phyloP scores from a whole-genome alignment of 169 alveolate genomes.

The Sarcocystis neurona region DNA sequence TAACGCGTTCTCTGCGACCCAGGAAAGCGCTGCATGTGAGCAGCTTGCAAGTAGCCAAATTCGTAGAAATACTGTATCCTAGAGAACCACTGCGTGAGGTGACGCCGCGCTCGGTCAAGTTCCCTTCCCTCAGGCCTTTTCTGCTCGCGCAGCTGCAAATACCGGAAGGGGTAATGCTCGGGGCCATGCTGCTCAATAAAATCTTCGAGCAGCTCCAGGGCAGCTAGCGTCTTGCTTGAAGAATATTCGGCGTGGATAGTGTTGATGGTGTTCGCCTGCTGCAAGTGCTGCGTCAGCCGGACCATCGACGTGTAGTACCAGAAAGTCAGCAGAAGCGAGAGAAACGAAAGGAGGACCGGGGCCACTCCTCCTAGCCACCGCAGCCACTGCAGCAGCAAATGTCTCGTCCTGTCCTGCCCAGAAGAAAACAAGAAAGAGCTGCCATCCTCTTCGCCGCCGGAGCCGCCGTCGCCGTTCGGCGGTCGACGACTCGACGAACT shows the following conservation, averaged over 20 bases:
- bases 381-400: neutral
- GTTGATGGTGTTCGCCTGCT: conserved; percentile 61
- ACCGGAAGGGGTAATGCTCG: conserved; percentile 46
- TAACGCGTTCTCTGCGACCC: conserved; percentile 56
- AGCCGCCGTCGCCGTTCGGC: no score
- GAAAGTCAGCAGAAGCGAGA: conserved; percentile 41
- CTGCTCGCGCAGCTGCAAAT: conserved; percentile 35
- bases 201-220: conserved; percentile 58
- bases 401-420: neutral
- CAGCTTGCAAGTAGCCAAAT: conserved; percentile 45
- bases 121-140: conserved; percentile 47
- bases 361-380: no score
- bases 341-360: conserved; percentile 40
- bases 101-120: conserved; percentile 59
- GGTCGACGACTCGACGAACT: no score
- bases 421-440: neutral
- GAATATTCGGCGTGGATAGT: conserved; percentile 57
- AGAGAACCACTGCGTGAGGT: conserved; percentile 59
- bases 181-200: conserved; percentile 58
- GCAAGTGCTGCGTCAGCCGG: conserved; percentile 49
- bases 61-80: conserved; percentile 56
- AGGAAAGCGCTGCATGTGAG: conserved; percentile 46
- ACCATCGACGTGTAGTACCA: conserved; percentile 63
- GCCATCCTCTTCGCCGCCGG: neutral
- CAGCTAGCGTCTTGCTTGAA: conserved; percentile 47